Base-by-base conservation (phyloP, 305 asterid genomes). In the Salvia sclarea region DNA sequence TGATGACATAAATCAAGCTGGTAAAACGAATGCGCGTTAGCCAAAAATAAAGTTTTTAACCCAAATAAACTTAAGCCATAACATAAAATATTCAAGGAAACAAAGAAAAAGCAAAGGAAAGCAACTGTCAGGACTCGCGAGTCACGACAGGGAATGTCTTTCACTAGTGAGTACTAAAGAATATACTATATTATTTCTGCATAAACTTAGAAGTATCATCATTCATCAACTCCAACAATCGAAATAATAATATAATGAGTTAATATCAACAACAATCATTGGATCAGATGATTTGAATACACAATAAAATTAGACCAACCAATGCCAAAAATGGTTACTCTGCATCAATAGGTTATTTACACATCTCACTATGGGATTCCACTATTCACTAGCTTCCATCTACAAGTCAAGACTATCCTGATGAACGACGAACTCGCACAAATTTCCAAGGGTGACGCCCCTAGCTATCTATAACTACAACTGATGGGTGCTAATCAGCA, bases 301-400 rank as follows among this genome's bases (percentile, higher is more conserved):
- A 44, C 6, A 44, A 6, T 43, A 12, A 43, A 44, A n/a, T 67
- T 12, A 57, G 35, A 30, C 52, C 40, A 31, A 45, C 37, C 66
- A 57, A 65, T 28, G 41, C 61, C 65, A 66, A 59, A 61, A 61
- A 43, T 38, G 45, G 69, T 20, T 25, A 17, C 37, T 28, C 60
- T 61, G 61, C 56, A 63, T 58, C 72, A 41, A 59, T 28, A 44
- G 37, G 14, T 21, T 78, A 82, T 82, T 57, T 77, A 79, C 86
- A 74, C 30, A 57, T 48, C 45, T 24, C 25, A 30, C 48, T 22
- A 40, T 37, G 64, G 58, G 43, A 53, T 72, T 47, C 38, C 38
- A 22, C 81, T 69, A 65, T 58, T 28, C 64, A 53, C 65, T 73
- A 70, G 45, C 40, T 30, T 38, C 33, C 47, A 40, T 74, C 72